These are phyloP conservation scores for Gossypium herbaceum DNA, from an alignment of 345 rosid species.

Conservation along the genomic window DNA sequence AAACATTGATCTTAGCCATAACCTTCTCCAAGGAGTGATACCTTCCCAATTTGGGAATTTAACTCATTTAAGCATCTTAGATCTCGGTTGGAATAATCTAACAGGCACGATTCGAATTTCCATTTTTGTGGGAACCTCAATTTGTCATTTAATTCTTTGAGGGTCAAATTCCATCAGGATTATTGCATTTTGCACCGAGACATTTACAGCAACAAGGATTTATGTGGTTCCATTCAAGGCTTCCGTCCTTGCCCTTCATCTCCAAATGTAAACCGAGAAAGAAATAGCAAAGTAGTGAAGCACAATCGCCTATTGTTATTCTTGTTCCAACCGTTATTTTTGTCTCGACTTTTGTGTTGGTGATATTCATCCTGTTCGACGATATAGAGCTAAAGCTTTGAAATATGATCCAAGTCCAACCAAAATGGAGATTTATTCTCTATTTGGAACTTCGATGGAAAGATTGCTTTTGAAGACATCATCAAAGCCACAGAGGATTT, in stretches of 20 bases:
- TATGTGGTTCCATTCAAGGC: background rate
- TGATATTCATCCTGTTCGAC: background rate
- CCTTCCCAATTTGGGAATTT: background rate
- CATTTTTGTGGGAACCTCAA: background rate
- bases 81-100: background rate
- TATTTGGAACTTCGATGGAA: conserved; percentile 17
- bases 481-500: conserved; percentile 17
- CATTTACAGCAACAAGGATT: background rate
- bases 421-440: conserved; percentile 5
- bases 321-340: no score
- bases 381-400: background rate
- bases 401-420: background rate
- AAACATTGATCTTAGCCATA: background rate
- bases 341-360: background rate
- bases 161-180: background rate
- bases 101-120: background rate
- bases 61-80: rapidly evolving
- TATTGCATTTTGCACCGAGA: background rate
- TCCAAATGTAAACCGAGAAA: no score
- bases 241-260: background rate
- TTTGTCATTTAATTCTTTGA: background rate
- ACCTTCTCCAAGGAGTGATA: background rate
- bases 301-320: no score
- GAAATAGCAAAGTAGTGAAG: no score
- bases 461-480: conserved; percentile 13